These are phyloP conservation scores for Pseudocohnilembus persalinus DNA, from an alignment of 169 alveolate genomes.

Conservation along the genomic window DNA sequence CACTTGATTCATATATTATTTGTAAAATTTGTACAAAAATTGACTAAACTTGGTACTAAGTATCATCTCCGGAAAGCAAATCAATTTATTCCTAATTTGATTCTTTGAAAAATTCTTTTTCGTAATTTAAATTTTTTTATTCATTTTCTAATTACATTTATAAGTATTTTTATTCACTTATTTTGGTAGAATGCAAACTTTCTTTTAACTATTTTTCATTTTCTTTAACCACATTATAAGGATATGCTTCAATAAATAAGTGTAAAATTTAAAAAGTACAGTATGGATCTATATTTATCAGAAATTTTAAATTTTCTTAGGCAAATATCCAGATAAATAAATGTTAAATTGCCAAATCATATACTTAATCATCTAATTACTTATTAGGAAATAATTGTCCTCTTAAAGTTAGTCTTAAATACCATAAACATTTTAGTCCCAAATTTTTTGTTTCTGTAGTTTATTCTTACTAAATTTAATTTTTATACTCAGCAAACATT, in stretches of 20 bases:
- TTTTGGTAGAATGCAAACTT: background rate
- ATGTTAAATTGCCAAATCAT: background rate
- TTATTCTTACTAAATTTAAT: background rate
- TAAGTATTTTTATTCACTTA: no score
- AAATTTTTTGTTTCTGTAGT: constrained; percentile 8
- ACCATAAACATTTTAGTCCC: constrained; percentile 35
- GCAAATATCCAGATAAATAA: constrained; percentile 16
- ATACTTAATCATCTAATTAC: constrained; percentile 1
- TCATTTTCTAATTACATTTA: no score
- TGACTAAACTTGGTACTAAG: background rate
- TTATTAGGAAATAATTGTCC: constrained; percentile 25
- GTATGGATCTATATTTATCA: constrained; percentile 13
- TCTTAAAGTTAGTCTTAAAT: constrained; percentile 6
- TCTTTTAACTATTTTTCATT: background rate
- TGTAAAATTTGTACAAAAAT: background rate
- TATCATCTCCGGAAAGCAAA: background rate
- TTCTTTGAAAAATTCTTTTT: no score
- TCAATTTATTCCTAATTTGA: background rate
- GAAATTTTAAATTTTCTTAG: constrained; percentile 14
- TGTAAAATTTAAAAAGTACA: background rate
- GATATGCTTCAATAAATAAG: background rate
- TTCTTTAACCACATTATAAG: background rate
- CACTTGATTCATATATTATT: background rate
- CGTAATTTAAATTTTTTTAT: no score
- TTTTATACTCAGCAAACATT: constrained; percentile 27